Conservation (phyloP, 768 basidiomycete genomes). For the Sistotremastrum niveocremeum region DNA sequence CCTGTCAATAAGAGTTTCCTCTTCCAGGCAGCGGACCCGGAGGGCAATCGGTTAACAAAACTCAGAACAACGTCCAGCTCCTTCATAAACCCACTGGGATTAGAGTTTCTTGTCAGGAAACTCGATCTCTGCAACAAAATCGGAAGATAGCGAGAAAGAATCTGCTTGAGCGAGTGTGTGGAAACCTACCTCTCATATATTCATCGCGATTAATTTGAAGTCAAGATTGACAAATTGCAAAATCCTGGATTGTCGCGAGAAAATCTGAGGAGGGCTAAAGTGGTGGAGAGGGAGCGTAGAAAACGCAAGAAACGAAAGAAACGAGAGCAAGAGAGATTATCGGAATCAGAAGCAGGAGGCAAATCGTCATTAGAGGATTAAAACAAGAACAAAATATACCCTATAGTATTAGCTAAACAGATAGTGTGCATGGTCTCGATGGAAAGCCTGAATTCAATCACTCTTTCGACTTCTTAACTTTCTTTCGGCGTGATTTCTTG, state of each 20-base stretch:
- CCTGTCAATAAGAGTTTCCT: conserved; percentile 1
- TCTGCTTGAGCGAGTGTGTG: conserved; percentile 54
- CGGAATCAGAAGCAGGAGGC: no score
- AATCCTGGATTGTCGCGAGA: conserved; percentile 72
- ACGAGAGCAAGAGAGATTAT: conserved; percentile 26
- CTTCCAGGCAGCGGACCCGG: conserved; percentile 75
- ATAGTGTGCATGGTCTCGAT: no score
- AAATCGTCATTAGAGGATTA: conserved; percentile 7
- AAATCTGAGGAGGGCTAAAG: conserved; percentile 54
- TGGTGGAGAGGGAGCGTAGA: conserved; percentile 62
- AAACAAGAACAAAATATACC: conserved; percentile 9
- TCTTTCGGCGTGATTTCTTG: no score
- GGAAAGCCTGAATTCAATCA: no score
- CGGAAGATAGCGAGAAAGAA: conserved; percentile 61
- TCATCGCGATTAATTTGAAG: background rate
- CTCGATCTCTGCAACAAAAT: conserved; percentile 71
- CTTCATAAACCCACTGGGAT: conserved; percentile 82
- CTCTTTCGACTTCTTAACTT: no score
- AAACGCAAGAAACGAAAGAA: conserved; percentile 70
- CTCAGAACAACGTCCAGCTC: conserved; percentile 80
- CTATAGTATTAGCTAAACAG: conserved; percentile 1
- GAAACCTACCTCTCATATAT: conserved; percentile 5
- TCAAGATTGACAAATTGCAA: conserved; percentile 51
- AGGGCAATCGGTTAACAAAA: conserved; percentile 96
- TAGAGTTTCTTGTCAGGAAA: conserved; percentile 78